phyloP scores from a whole-genome alignment of 2,329 filamentous ascomycete genomes.

The Cytospora leucostoma region DNA sequence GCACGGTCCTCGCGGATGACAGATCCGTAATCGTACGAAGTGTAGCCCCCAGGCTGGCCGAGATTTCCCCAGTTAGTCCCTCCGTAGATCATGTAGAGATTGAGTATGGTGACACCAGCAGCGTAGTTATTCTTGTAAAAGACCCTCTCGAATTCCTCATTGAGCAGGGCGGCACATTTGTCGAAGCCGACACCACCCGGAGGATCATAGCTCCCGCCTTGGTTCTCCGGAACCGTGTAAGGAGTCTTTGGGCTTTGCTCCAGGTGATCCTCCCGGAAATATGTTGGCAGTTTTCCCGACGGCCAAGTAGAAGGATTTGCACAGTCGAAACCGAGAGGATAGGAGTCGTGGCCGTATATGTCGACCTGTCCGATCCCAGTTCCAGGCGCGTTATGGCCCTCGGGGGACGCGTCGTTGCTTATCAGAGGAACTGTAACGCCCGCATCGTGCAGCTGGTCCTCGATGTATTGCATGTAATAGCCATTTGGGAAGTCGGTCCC shows the following conservation, averaged over 20 bases:
- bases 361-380: conserved; percentile 55
- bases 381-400: conserved; percentile 65
- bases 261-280: conserved; percentile 55
- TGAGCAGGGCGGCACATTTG: conserved; percentile 65
- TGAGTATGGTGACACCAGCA: conserved; percentile 67
- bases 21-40: conserved; percentile 57
- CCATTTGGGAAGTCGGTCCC: conserved; percentile 62
- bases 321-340: conserved; percentile 64
- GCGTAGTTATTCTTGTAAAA: conserved; percentile 78
- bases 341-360: conserved; percentile 64
- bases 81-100: conserved; percentile 67
- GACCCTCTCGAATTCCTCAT: conserved; percentile 72
- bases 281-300: conserved; percentile 54
- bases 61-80: conserved; percentile 86
- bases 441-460: conserved; percentile 67
- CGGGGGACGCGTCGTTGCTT: conserved; percentile 66
- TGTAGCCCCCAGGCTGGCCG: conserved; percentile 67
- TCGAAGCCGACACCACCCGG: conserved; percentile 75
- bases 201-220: conserved; percentile 69
- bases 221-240: conserved; percentile 52
- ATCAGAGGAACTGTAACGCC: conserved; percentile 77
- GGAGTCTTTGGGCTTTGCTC: conserved; percentile 66
- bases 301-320: conserved; percentile 65
- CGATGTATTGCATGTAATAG: conserved; percentile 70
- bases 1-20: conserved; percentile 51